Evolutionary conservation across 2,329 filamentous ascomycete genomes (phyloP).

Genomic region (Colletotrichum tanaceti): DNA sequence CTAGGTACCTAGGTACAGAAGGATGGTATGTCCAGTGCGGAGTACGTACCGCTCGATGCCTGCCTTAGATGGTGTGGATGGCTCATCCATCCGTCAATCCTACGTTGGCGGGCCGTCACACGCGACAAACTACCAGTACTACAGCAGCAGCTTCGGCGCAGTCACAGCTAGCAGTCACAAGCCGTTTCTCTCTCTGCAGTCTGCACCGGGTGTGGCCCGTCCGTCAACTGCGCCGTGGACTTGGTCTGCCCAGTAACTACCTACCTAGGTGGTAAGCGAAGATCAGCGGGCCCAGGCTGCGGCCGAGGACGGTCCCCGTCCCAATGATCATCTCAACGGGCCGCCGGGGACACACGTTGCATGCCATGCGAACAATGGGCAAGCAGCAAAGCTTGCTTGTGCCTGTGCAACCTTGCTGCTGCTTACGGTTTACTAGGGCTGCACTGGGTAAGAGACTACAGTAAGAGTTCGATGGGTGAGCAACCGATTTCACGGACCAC

Average conservation of each 20-base stretch:
- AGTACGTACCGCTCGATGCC: not conserved
- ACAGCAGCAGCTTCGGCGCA: not conserved
- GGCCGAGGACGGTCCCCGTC: constrained; percentile 35
- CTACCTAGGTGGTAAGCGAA: too few species aligned
- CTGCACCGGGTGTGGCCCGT: not conserved
- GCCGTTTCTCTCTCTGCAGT: not conserved
- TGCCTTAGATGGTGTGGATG: not conserved
- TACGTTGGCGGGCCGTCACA: not conserved
- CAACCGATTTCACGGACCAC: constrained; percentile 21
- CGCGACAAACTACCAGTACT: too few species aligned
- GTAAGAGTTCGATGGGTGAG: not conserved
- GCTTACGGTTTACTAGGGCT: too few species aligned
- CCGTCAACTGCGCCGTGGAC: not conserved
- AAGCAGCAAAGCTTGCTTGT: constrained; percentile 12
- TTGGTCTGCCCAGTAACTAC: constrained; percentile 23
- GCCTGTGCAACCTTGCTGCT: constrained; percentile 4
- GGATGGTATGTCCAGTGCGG: too few species aligned
- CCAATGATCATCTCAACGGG: constrained; percentile 31
- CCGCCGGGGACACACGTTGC: constrained; percentile 29
- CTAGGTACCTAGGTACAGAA: too few species aligned
- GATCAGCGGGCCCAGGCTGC: constrained; percentile 28
- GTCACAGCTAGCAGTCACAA: not conserved
- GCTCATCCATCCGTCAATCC: not conserved
- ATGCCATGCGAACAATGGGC: constrained; percentile 16
- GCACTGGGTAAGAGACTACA: not conserved